These are phyloP conservation scores for Nakazawaea pomicola DNA, from an alignment of 805 yeast genomes.

Conservation along the genomic window DNA sequence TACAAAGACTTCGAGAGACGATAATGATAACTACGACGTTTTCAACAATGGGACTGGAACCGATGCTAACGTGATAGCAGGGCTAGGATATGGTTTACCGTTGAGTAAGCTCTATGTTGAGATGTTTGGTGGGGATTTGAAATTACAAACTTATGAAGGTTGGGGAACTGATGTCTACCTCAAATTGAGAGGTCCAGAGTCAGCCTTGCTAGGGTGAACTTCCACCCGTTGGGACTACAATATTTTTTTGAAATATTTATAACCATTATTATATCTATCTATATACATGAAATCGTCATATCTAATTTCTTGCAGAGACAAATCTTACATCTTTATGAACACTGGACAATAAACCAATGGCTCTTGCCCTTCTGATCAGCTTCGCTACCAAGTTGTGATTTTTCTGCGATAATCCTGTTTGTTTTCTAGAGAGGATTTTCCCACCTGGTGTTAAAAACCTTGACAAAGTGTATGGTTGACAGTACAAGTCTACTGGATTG, in stretches of 20 bases:
- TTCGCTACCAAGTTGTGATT: slow-evolving; percentile 70
- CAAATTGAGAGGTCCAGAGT: slow-evolving; percentile 34
- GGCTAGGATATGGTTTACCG: slow-evolving; percentile 96
- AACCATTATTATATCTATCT: not conserved
- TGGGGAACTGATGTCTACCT: slow-evolving; percentile 78
- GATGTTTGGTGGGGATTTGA: slow-evolving; percentile 65
- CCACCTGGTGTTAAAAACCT: slow-evolving; percentile 68
- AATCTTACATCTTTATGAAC: slow-evolving; percentile 59
- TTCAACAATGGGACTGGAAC: slow-evolving; percentile 59
- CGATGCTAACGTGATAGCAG: slow-evolving; percentile 61
- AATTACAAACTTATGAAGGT: slow-evolving; percentile 67
- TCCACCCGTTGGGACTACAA: too few relatives aligned
- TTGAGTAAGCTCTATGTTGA: slow-evolving; percentile 71
- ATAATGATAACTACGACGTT: slow-evolving; percentile 55
- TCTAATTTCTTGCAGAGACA: slow-evolving; percentile 14
- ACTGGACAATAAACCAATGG: slow-evolving; percentile 72
- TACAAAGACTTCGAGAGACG: slow-evolving; percentile 36
- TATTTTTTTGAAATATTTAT: too few relatives aligned
- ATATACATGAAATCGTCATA: slow-evolving; percentile 5
- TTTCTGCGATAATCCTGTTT: slow-evolving; percentile 58
- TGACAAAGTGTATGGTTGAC: slow-evolving; percentile 66
- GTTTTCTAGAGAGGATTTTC: slow-evolving; percentile 65
- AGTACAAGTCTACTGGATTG: slow-evolving; percentile 66
- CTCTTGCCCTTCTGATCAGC: slow-evolving; percentile 77
- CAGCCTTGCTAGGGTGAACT: slow-evolving; percentile 16